Conservation (phyloP, 2,329 filamentous ascomycete species). For the Penicillium oxalicum region DNA sequence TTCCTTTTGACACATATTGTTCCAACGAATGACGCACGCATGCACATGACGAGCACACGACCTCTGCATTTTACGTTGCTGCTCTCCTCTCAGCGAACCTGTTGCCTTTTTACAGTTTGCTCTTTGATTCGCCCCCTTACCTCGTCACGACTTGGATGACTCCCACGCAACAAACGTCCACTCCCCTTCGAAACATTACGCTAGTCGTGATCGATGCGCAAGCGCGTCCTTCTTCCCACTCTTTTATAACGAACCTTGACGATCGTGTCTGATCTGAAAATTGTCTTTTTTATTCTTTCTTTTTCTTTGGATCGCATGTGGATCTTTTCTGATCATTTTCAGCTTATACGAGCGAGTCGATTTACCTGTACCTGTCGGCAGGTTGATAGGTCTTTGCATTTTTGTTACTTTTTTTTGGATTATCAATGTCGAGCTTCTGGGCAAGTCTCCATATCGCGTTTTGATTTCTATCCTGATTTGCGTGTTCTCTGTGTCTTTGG, state of each 20-base stretch:
- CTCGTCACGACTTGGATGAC: conserved; percentile 23
- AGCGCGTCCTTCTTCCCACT: conserved; percentile 16
- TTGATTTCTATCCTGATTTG: too few relatives aligned
- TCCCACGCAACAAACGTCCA: conserved; percentile 8
- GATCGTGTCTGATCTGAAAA: not conserved
- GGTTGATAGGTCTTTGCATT: too few relatives aligned
- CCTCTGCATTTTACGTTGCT: conserved; percentile 9
- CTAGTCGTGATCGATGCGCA: conserved; percentile 20
- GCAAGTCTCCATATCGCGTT: too few relatives aligned
- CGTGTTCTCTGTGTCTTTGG: too few relatives aligned
- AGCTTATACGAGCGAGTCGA: too few relatives aligned
- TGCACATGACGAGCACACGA: conserved; percentile 23
- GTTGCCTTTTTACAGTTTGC: conserved; percentile 10
- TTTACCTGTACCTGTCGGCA: too few relatives aligned
- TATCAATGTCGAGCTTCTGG: too few relatives aligned
- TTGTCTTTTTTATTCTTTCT: conserved; percentile 17
- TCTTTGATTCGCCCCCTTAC: conserved; percentile 5
- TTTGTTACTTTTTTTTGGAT: too few relatives aligned
- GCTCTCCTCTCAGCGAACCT: conserved; percentile 17
- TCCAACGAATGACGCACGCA: conserved; percentile 13
- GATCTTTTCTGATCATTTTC: too few relatives aligned
- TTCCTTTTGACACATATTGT: not conserved
- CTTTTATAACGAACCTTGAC: conserved; percentile 8
- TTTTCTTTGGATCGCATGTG: conserved; percentile 29
- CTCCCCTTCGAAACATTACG: conserved; percentile 11